These are phyloP conservation scores for Excoecaria agallocha DNA, from an alignment of 345 rosid genomes.

Conservation along the genomic window DNA sequence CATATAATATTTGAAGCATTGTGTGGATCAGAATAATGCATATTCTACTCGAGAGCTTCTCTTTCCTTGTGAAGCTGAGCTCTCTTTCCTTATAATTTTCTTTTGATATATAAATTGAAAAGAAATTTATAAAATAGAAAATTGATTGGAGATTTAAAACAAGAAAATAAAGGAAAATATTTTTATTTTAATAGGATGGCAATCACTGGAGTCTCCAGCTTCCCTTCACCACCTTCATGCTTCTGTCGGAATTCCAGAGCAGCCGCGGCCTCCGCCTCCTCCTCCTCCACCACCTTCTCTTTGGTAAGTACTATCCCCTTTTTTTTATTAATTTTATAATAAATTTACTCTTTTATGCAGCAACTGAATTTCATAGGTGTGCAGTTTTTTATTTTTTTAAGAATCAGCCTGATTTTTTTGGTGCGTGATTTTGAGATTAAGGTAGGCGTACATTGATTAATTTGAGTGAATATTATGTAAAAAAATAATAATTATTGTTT, in stretches of 20 bases:
- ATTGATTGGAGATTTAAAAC: slow-evolving; percentile 10
- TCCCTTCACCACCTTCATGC: slow-evolving; percentile 49
- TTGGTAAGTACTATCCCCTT: slow-evolving; percentile 36
- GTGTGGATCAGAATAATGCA: slow-evolving; percentile 45
- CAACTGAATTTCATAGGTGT: not conserved
- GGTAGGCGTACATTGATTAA: too few relatives aligned
- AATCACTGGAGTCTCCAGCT: slow-evolving; percentile 49
- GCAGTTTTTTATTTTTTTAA: too few relatives aligned
- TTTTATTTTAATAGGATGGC: slow-evolving; percentile 39
- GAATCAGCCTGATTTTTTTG: too few relatives aligned
- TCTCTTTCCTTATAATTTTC: not conserved
- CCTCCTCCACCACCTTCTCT: slow-evolving; percentile 24
- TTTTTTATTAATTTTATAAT: not conserved
- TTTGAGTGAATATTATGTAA: too few relatives aligned
- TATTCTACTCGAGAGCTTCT: not conserved
- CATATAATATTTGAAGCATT: slow-evolving; percentile 31
- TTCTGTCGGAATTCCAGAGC: slow-evolving; percentile 34
- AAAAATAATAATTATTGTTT: too few relatives aligned
- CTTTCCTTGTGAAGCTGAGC: slow-evolving; percentile 3
- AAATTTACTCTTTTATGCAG: not conserved
- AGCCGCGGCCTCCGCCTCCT: too few relatives aligned
- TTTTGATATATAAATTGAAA: not conserved
- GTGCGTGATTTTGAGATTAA: too few relatives aligned
- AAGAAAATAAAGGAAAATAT: not conserved
- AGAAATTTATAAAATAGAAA: not conserved